Conservation (phyloP, 768 basidiomycete genomes). For the Amanita rimosa region DNA sequence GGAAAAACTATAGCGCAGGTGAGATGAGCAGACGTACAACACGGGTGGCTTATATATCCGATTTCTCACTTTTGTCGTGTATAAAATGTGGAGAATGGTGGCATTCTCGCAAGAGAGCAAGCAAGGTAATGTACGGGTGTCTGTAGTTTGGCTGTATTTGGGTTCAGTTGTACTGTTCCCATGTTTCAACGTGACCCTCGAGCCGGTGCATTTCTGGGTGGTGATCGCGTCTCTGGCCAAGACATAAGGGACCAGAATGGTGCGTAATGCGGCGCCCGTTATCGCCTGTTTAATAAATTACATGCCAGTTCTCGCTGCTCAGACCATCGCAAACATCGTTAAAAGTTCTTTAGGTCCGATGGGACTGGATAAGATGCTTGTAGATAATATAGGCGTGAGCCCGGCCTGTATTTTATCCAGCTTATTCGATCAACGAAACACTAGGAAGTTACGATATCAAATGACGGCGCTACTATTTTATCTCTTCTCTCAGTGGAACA, state of each 20-base stretch:
- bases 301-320: constrained; percentile 77
- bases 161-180: not conserved
- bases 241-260: constrained; percentile 98
- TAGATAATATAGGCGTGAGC: constrained; percentile 92
- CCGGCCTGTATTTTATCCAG: not conserved
- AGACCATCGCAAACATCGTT: constrained; percentile 94
- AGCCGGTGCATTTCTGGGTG: constrained; percentile 88
- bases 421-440: constrained; percentile 5
- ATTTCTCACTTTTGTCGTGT: not conserved
- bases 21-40: constrained; percentile 5
- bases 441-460: constrained; percentile 98
- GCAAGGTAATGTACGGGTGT: too few relatives aligned
- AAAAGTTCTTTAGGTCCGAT: constrained; percentile 94
- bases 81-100: too few relatives aligned
- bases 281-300: constrained; percentile 6
- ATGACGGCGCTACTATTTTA: constrained; percentile 99
- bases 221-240: constrained; percentile 88
- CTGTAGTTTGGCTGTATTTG: too few relatives aligned
- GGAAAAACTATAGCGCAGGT: too few relatives aligned
- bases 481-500: constrained; percentile 90
- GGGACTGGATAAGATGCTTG: constrained; percentile 94
- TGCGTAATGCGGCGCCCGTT: constrained; percentile 19
- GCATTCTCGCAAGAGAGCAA: too few relatives aligned
- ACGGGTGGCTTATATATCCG: constrained; percentile 7
- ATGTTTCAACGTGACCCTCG: constrained; percentile 91